phyloP scores from a whole-genome alignment of 768 basidiomycete genomes.

The Galerina marginata region DNA sequence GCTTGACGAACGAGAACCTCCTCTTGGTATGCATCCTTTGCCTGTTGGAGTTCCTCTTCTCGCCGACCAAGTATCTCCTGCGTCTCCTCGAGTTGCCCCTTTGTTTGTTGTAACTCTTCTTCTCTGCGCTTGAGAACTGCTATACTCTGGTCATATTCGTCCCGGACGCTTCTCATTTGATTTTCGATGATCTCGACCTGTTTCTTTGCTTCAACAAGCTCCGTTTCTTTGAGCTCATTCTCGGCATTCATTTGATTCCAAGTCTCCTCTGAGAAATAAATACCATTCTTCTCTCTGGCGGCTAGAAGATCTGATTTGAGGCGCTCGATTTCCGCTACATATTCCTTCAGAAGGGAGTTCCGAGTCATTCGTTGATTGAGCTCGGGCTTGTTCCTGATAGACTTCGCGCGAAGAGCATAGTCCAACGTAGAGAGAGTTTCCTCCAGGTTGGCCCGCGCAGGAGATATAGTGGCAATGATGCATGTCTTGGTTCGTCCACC shows the following conservation, averaged over 20 bases:
- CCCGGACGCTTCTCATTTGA: constrained; percentile 77
- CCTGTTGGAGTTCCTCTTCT: constrained; percentile 60
- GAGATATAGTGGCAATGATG: constrained; percentile 95
- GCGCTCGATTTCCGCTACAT: constrained; percentile 90
- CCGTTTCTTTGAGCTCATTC: constrained; percentile 77
- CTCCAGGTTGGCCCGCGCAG: constrained; percentile 92
- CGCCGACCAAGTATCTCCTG: constrained; percentile 57
- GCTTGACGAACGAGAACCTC: constrained; percentile 81
- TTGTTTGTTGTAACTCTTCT: constrained; percentile 72
- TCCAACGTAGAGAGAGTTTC: constrained; percentile 97
- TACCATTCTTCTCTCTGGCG: constrained; percentile 94
- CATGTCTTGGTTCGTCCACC: constrained; percentile 97
- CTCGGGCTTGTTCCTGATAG: constrained; percentile 94
- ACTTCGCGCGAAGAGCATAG: constrained; percentile 94
- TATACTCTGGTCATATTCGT: constrained; percentile 93
- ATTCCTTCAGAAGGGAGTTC: constrained; percentile 91
- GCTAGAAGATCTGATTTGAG: constrained; percentile 90
- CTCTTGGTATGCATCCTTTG: constrained; percentile 72
- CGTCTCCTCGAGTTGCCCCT: constrained; percentile 57
- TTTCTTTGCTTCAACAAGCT: constrained; percentile 82
- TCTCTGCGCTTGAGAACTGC: constrained; percentile 75
- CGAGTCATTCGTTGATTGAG: constrained; percentile 94
- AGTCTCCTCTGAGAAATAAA: constrained; percentile 89
- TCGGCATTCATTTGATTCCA: constrained; percentile 85
- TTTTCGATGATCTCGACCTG: constrained; percentile 84